Evolutionary conservation across 164 flowering plant genomes (phyloP).

Genomic region (Dillenia suffruticosa): DNA sequence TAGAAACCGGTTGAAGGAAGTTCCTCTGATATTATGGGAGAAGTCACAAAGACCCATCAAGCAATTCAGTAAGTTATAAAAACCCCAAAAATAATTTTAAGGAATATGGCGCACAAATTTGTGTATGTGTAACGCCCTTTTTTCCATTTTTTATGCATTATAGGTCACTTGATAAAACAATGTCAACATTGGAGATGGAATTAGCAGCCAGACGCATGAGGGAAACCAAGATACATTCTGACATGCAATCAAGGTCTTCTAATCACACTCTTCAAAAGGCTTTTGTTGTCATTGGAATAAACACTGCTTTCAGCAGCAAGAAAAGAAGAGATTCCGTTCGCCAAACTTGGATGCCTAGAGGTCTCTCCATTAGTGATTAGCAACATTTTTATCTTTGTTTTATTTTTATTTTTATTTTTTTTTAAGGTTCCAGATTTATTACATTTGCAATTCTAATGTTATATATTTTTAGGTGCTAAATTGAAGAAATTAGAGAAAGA

Average conservation of each 20-base stretch:
- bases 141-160: not conserved
- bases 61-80: slow-evolving; percentile 47
- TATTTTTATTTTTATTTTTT: not conserved
- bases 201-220: slow-evolving; percentile 44
- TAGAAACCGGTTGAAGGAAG: slow-evolving; percentile 49
- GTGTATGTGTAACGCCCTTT: not conserved
- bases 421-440: not conserved
- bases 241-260: slow-evolving; percentile 5
- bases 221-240: slow-evolving; percentile 3
- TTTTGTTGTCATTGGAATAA: slow-evolving; percentile 77
- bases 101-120: too few species aligned
- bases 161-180: slow-evolving; percentile 68
- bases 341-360: slow-evolving; percentile 83
- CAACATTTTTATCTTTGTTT: not conserved
- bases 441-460: not conserved
- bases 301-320: slow-evolving; percentile 86
- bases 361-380: slow-evolving; percentile 15
- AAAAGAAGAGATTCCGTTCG: slow-evolving; percentile 71
- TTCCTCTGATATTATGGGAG: slow-evolving; percentile 45
- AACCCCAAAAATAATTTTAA: not conserved
- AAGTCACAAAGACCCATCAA: slow-evolving; percentile 62
- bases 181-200: slow-evolving; percentile 67
- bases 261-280: slow-evolving; percentile 44
- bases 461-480: slow-evolving; percentile 37
- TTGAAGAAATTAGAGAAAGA: slow-evolving; percentile 62